Percentiles rank a stretch among this genome's conserved stretches.
These are phyloP conservation scores for Panaeolus papilionaceus DNA, from an alignment of 768 basidiomycete genomes.

Conservation along the genomic window DNA sequence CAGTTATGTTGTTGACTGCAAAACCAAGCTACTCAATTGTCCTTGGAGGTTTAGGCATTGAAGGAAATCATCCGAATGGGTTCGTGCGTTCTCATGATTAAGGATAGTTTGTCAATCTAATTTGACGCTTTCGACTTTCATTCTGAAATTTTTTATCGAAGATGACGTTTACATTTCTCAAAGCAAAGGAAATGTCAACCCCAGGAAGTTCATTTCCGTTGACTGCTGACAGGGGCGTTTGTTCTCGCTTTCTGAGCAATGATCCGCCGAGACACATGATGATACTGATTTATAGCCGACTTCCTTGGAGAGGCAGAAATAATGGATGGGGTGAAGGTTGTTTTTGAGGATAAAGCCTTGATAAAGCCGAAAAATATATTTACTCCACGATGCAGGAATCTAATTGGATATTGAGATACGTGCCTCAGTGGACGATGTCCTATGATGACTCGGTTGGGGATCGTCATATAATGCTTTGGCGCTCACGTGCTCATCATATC, in stretches of 20 bases:
- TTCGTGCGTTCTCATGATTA: too few species aligned
- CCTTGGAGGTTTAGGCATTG: not conserved
- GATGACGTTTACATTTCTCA: not conserved
- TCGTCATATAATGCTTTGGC: conserved; percentile 23
- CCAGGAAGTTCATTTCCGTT: conserved; percentile 1
- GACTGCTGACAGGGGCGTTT: not conserved
- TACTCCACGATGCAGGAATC: not conserved
- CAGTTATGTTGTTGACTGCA: not conserved
- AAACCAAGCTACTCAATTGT: not conserved
- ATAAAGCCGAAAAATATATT: not conserved
- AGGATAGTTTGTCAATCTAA: not conserved
- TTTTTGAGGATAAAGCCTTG: not conserved
- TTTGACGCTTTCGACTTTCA: not conserved
- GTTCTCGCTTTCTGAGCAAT: not conserved
- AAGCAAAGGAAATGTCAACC: not conserved
- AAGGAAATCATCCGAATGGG: not conserved
- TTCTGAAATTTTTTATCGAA: not conserved
- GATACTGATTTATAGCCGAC: not conserved
- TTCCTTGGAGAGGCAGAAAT: not conserved
- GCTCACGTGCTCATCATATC: conserved; percentile 36
- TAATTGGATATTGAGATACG: not conserved
- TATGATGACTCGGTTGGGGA: conserved; percentile 2
- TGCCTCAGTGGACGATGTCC: not conserved
- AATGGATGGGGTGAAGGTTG: not conserved
- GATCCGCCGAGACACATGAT: not conserved